A percentile compares a stretch with the other conserved stretches of the same genome.
Evolutionary conservation across 441 rosid genomes (phyloP).

Genomic region (Bocquillonia castaneifolia): DNA sequence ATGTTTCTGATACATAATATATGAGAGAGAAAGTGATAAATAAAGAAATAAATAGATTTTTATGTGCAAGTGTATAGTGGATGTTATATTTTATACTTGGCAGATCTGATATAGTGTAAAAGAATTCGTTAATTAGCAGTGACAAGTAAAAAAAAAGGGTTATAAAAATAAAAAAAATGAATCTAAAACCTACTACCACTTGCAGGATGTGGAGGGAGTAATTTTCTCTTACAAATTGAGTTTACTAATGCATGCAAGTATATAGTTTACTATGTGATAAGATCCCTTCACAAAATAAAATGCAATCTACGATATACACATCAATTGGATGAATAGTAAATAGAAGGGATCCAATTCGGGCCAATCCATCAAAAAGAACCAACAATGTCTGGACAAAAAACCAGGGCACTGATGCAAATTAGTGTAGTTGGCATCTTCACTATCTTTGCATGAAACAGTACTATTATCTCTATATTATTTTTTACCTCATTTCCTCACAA

Average conservation of each 20-base stretch:
- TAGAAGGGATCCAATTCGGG: background rate
- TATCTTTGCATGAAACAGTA: background rate
- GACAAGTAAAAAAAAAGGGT: too few relatives aligned
- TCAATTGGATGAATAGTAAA: too few relatives aligned
- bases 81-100: too few relatives aligned
- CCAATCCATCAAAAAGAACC: constrained; percentile 7
- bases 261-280: background rate
- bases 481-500: background rate
- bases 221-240: background rate
- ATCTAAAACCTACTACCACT: too few relatives aligned
- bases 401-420: background rate
- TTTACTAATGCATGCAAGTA: background rate
- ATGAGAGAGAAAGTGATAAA: too few relatives aligned
- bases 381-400: constrained; percentile 10
- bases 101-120: too few relatives aligned
- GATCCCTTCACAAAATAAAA: background rate
- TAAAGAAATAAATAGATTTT: too few relatives aligned
- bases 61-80: too few relatives aligned
- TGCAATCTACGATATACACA: background rate
- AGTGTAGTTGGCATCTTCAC: constrained; percentile 7
- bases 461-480: background rate
- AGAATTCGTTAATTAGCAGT: too few relatives aligned
- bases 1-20: too few relatives aligned
- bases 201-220: too few relatives aligned
- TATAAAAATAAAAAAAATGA: too few relatives aligned